Percentiles rank a stretch among this genome's conserved stretches.
Conservation (phyloP, 2,329 filamentous ascomycete species). For the Coniella vitis region DNA sequence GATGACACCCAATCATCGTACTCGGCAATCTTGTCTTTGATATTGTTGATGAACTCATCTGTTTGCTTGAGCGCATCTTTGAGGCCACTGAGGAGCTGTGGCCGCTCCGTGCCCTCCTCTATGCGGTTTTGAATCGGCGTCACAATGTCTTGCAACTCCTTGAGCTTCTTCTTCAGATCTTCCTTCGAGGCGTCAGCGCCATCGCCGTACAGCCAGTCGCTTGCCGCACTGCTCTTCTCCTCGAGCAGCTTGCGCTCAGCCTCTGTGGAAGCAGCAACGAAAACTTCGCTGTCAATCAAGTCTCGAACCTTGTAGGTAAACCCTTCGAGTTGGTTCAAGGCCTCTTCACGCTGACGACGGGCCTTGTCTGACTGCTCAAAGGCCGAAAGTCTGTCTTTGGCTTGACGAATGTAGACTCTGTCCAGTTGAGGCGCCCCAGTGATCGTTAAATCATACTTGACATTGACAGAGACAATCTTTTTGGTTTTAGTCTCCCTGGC, state of each 20-base stretch:
- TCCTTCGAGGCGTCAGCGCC: constrained; percentile 69
- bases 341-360: constrained; percentile 72
- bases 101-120: constrained; percentile 64
- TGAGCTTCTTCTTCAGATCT: constrained; percentile 68
- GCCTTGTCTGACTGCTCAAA: constrained; percentile 82
- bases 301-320: constrained; percentile 88
- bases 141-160: constrained; percentile 70
- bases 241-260: constrained; percentile 61
- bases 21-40: constrained; percentile 64
- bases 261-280: constrained; percentile 63
- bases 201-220: constrained; percentile 89
- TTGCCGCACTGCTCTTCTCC: constrained; percentile 58
- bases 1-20: constrained; percentile 57
- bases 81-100: constrained; percentile 59
- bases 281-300: constrained; percentile 69
- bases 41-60: constrained; percentile 59
- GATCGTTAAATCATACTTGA: constrained; percentile 44
- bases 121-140: constrained; percentile 70
- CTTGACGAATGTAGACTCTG: constrained; percentile 40
- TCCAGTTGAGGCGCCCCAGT: constrained; percentile 43
- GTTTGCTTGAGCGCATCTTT: constrained; percentile 66
- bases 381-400: constrained; percentile 67
- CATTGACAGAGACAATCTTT: constrained; percentile 48
- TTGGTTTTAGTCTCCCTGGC: constrained; percentile 52
- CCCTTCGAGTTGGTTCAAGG: constrained; percentile 84